A percentile compares a stretch with the other conserved stretches of the same genome.
Conservation (phyloP, 805 yeast species). For the Nakazawaea molendinolei region DNA sequence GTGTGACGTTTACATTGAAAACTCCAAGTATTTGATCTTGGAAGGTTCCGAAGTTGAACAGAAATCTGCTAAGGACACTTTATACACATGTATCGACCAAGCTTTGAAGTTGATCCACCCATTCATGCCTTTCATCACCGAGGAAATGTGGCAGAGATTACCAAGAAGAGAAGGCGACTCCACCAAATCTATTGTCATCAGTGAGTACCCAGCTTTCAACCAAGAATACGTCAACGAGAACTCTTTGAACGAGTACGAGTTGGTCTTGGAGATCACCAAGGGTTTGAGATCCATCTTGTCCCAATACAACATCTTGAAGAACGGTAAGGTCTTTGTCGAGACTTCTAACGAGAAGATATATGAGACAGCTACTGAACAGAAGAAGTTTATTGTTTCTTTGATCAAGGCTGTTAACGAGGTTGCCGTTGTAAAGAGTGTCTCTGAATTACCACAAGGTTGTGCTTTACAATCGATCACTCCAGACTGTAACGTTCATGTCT, state of each 20-base stretch:
- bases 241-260: constrained; percentile 72
- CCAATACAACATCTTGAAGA: constrained; percentile 83
- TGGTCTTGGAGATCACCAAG: constrained; percentile 80
- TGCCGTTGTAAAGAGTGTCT: constrained; percentile 46
- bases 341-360: constrained; percentile 41
- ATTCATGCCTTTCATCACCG: constrained; percentile 96
- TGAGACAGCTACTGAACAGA: constrained; percentile 59
- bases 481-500: constrained; percentile 76
- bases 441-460: constrained; percentile 80
- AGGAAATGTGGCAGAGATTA: constrained; percentile 98
- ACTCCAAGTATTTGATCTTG: constrained; percentile 84
- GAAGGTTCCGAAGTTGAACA: constrained; percentile 86
- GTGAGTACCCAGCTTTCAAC: constrained; percentile 67
- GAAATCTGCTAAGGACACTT: constrained; percentile 87
- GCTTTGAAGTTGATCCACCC: constrained; percentile 93
- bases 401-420: constrained; percentile 85
- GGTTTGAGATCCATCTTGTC: constrained; percentile 88
- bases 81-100: constrained; percentile 87
- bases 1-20: constrained; percentile 97
- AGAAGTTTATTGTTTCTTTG: constrained; percentile 81
- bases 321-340: constrained; percentile 82
- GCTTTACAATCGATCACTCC: constrained; percentile 79
- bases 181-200: constrained; percentile 67
- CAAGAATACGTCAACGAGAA: constrained; percentile 54
- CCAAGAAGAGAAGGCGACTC: constrained; percentile 77